These are phyloP conservation scores for Lyophyllum decastes DNA, from an alignment of 768 basidiomycete species.

Conservation along the genomic window DNA sequence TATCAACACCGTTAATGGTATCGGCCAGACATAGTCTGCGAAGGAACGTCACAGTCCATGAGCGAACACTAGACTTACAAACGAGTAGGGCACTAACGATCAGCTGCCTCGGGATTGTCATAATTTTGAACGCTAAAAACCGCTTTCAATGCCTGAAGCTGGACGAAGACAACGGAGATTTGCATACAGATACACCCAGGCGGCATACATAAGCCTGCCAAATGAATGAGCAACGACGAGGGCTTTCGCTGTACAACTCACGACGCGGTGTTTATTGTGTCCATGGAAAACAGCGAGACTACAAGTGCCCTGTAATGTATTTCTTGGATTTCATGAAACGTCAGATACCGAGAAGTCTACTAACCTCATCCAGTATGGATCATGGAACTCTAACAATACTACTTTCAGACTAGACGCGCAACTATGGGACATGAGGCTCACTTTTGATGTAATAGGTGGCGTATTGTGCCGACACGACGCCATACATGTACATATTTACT, in stretches of 20 bases:
- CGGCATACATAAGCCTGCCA: conserved; percentile 15
- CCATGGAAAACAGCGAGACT: conserved; percentile 5
- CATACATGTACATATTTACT: conserved; percentile 26
- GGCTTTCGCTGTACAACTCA: neutral
- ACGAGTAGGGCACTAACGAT: neutral
- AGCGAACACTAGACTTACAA: neutral
- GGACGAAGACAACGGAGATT: no score
- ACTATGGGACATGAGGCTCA: neutral
- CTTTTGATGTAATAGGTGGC: conserved; percentile 15
- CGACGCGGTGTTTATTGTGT: conserved; percentile 12
- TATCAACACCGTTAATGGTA: conserved; percentile 14
- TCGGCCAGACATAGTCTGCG: conserved; percentile 14
- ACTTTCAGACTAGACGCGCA: no score
- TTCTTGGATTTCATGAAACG: no score
- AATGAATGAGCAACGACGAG: neutral
- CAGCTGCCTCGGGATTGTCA: conserved; percentile 13
- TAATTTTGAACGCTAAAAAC: conserved; percentile 22
- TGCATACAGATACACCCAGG: conserved; percentile 15
- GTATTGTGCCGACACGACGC: conserved; percentile 22
- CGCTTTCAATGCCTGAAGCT: no score
- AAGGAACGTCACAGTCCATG: neutral
- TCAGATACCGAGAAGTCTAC: no score
- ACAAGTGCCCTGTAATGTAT: conserved; percentile 3
- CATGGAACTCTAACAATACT: neutral
- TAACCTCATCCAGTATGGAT: conserved; percentile 11